phyloP scores from a whole-genome alignment of 768 basidiomycete species.

The Serpula lacrymans region DNA sequence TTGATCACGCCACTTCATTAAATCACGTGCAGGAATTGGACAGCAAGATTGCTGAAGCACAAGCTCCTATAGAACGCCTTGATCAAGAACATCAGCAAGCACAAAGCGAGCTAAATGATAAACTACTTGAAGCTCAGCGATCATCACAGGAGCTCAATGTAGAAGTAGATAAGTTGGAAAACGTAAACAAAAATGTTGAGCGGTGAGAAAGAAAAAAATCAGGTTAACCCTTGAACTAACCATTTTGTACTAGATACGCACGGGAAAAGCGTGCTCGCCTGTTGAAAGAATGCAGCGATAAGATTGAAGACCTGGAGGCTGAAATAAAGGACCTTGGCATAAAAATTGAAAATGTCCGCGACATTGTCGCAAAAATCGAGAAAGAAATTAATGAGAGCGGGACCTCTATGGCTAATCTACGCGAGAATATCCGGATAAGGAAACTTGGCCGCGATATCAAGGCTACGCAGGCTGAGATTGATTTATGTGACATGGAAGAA shows the following conservation, averaged over 20 bases:
- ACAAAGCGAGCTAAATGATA: constrained; percentile 48
- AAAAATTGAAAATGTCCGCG: constrained; percentile 39
- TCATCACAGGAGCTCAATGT: constrained; percentile 63
- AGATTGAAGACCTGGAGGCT: constrained; percentile 46
- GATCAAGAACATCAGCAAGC: constrained; percentile 50
- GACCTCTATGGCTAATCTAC: constrained; percentile 63
- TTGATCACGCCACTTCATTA: constrained; percentile 3
- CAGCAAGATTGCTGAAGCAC: constrained; percentile 52
- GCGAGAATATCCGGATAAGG: constrained; percentile 81
- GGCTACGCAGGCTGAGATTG: constrained; percentile 67
- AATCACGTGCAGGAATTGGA: constrained; percentile 64
- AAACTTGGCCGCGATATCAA: constrained; percentile 64
- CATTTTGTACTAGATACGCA: constrained; percentile 54
- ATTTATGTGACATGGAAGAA: constrained; percentile 76
- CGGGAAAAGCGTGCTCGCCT: constrained; percentile 60
- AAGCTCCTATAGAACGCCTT: constrained; percentile 61
- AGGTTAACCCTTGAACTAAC: not conserved
- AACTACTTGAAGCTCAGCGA: constrained; percentile 50
- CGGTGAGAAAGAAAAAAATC: constrained; percentile 45
- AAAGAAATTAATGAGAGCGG: constrained; percentile 78
- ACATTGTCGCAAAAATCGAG: constrained; percentile 56
- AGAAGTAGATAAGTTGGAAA: constrained; percentile 57
- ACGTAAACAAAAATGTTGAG: constrained; percentile 61
- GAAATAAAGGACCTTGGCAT: constrained; percentile 41
- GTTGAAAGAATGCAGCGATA: constrained; percentile 55